Base-by-base conservation (phyloP, 1,139 yeast genomes). In the Yamadazyma friedrichii region DNA sequence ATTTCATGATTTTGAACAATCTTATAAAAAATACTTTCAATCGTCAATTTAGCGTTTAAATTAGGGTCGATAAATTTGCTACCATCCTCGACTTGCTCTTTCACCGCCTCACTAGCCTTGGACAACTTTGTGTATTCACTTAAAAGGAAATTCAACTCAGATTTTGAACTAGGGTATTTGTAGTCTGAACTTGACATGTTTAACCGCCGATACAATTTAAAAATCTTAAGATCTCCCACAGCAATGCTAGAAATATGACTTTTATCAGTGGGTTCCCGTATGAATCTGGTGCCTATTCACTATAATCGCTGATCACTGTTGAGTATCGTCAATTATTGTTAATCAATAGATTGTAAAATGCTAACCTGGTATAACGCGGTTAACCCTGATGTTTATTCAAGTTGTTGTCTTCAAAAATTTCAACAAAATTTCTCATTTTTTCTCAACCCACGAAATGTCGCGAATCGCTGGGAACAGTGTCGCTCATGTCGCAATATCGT, bases 1-100 rank as follows among this genome's bases (percentile, higher is more conserved):
- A 51, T 53, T 34, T 60, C 58, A 40, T 69, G 69, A 15, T 55
- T 52, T 31, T 53, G 53, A 31, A 66, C 55, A n/a, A 71, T 58
- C 38, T 60, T 48, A 31, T 52, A 55, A 38, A 72, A 59, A 2
- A 65, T 54, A 9, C 49, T 46, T 48, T 72, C 77, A 36, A 70
- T 64, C 10, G 54, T 51, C 4, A 40, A 27, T 37, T 62, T 59
- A 34, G 61, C 61, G 16, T 50, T 49, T 30, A 44, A 48, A 42
- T 54, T 51, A 2, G 57, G 53, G 43, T 61, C 64, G 15, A 39
- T 46, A 36, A 48, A 53, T 26, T 47, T 44, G 15, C 17, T 6
- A 16, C 32, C 35, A 11, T 27, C 30, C 9, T 42, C 40, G 24
- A 29, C 15, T n/a, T 20, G 15, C n/a, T 38, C 42, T 25, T 39